phyloP scores from a whole-genome alignment of 73 alveolate species.

The Vitrella brassicaformis region DNA sequence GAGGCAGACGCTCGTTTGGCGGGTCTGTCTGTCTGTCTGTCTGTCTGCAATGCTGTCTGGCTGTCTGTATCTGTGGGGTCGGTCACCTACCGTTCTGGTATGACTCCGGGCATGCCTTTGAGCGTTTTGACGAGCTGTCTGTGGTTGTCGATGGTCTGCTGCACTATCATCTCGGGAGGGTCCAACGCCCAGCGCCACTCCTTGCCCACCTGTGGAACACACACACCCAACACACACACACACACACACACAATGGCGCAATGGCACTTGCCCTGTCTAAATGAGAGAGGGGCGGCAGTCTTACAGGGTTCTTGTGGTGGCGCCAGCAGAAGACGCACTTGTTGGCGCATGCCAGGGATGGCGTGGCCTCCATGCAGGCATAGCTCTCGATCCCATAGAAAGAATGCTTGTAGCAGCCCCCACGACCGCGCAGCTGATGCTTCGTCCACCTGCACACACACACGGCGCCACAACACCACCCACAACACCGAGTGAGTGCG shows the following conservation, averaged over 20 bases:
- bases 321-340: constrained; percentile 35
- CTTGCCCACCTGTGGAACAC: background rate
- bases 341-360: constrained; percentile 22
- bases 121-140: background rate
- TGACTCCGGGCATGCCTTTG: background rate
- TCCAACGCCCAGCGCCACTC: constrained; percentile 38
- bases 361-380: constrained; percentile 39
- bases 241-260: background rate
- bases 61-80: too few species aligned
- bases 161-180: constrained; percentile 15
- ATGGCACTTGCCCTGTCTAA: background rate
- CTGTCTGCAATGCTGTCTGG: too few species aligned
- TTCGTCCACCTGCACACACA: constrained; percentile 39
- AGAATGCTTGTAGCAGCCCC: constrained; percentile 40
- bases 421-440: constrained; percentile 32
- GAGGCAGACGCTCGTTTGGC: too few species aligned
- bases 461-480: too few species aligned
- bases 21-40: too few species aligned
- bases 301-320: constrained; percentile 35
- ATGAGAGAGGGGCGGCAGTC: background rate
- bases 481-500: too few species aligned
- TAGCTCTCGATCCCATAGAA: constrained; percentile 31
- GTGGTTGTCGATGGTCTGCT: background rate
- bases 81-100: too few species aligned
- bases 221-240: background rate